Conservation (phyloP, 371 early-diverging fungal species). For the Zychaea mexicana region DNA sequence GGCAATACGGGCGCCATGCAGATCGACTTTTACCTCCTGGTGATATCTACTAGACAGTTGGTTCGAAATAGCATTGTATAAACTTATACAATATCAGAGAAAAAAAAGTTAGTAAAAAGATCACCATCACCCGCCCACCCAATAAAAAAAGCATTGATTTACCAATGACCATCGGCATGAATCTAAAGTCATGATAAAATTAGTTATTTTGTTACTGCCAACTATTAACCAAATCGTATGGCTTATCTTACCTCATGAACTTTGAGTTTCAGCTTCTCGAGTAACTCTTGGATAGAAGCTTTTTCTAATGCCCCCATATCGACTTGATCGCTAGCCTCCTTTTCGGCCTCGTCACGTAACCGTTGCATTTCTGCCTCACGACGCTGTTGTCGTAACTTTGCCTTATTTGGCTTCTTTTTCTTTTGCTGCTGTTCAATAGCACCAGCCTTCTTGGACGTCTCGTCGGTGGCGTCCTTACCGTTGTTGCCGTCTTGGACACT, state of each 20-base stretch:
- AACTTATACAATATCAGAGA: slow-evolving; percentile 37
- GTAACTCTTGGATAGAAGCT: slow-evolving; percentile 64
- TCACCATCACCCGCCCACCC: background rate
- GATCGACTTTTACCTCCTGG: slow-evolving; percentile 30
- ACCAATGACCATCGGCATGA: slow-evolving; percentile 87
- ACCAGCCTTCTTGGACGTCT: too few species aligned
- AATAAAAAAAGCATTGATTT: slow-evolving; percentile 9
- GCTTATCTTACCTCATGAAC: slow-evolving; percentile 42
- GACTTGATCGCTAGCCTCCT: slow-evolving; percentile 76
- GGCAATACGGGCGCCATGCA: too few species aligned
- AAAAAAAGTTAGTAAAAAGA: too few species aligned
- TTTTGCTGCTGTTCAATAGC: slow-evolving; percentile 10
- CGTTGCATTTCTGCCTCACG: slow-evolving; percentile 78
- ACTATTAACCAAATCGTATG: background rate
- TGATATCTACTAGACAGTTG: slow-evolving; percentile 66
- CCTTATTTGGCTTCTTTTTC: slow-evolving; percentile 67
- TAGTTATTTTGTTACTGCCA: too few species aligned
- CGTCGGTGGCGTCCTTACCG: too few species aligned
- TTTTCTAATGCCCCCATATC: slow-evolving; percentile 78
- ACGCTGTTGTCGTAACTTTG: slow-evolving; percentile 68
- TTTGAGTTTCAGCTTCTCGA: slow-evolving; percentile 43
- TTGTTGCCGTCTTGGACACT: slow-evolving; percentile 32
- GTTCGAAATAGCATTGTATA: slow-evolving; percentile 88
- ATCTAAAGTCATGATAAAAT: too few species aligned
- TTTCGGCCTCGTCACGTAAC: slow-evolving; percentile 75